These are phyloP conservation scores for Rhododendron mucronatum DNA, from an alignment of 148 eudicot genomes.

Conservation along the genomic window DNA sequence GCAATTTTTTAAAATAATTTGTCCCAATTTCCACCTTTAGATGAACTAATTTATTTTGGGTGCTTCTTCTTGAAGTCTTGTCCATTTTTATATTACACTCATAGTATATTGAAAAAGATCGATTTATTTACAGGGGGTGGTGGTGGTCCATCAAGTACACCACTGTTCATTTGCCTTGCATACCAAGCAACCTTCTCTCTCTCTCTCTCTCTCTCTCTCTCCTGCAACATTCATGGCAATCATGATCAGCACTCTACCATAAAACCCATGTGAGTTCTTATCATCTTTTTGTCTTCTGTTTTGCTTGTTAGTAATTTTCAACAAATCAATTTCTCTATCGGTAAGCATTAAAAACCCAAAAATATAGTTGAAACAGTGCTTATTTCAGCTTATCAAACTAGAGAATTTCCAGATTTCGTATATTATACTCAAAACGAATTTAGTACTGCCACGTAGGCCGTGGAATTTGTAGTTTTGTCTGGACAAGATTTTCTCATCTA, in stretches of 20 bases:
- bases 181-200: conserved; percentile 61
- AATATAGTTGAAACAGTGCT: not conserved
- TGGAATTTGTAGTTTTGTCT: not conserved
- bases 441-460: conserved; percentile 4
- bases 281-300: conserved; percentile 25
- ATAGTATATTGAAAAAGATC: not conserved
- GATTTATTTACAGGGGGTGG: conserved; percentile 20
- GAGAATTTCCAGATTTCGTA: conserved; percentile 19
- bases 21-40: not conserved
- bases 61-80: conserved; percentile 23
- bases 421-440: conserved; percentile 17
- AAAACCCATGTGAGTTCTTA: conserved; percentile 62
- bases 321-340: conserved; percentile 8
- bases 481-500: not conserved
- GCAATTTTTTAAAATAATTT: not conserved
- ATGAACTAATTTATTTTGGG: conserved; percentile 13
- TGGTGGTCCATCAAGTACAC: conserved; percentile 50
- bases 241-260: conserved; percentile 51
- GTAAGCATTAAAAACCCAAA: not conserved
- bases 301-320: not conserved
- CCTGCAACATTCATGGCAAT: conserved; percentile 52
- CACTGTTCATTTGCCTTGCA: conserved; percentile 72
- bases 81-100: not conserved
- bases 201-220: conserved; percentile 31
- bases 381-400: conserved; percentile 7